These are phyloP conservation scores for Ascochyta lentis DNA, from an alignment of 2,329 filamentous ascomycete genomes.

Conservation along the genomic window DNA sequence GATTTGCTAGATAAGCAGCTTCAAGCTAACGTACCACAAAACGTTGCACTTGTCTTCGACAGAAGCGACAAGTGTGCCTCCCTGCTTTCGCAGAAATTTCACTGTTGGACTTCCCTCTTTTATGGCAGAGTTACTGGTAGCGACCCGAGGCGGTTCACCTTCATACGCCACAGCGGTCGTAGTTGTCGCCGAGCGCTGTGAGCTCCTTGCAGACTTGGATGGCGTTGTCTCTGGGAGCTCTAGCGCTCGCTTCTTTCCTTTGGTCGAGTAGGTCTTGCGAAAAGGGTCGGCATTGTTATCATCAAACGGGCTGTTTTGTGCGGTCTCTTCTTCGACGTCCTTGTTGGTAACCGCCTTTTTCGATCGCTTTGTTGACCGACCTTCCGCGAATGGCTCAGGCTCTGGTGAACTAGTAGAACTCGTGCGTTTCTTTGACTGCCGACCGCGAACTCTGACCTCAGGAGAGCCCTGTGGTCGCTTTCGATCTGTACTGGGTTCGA, in stretches of 20 bases:
- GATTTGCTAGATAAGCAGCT: not conserved
- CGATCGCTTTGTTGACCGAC: constrained; percentile 25
- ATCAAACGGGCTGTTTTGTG: constrained; percentile 18
- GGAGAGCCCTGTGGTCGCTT: constrained; percentile 5
- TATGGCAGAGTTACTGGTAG: constrained; percentile 44
- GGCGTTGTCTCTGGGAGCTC: constrained; percentile 16
- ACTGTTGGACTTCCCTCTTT: constrained; percentile 28
- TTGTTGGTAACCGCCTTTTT: constrained; percentile 15
- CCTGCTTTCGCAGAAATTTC: constrained; percentile 46
- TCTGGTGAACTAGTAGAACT: constrained; percentile 9
- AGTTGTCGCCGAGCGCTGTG: constrained; percentile 23
- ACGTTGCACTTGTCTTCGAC: constrained; percentile 43
- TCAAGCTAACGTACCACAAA: constrained; percentile 36
- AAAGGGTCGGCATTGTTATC: constrained; percentile 12
- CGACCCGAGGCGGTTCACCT: constrained; percentile 37
- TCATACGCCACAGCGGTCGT: constrained; percentile 26
- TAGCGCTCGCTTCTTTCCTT: constrained; percentile 20
- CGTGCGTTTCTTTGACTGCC: constrained; percentile 25
- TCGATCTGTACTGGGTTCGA: not conserved
- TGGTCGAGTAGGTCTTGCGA: constrained; percentile 10
- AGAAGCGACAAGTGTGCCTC: constrained; percentile 36
- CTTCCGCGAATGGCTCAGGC: not conserved
- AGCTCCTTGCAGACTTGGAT: constrained; percentile 27
- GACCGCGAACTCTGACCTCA: constrained; percentile 8
- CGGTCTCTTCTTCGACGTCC: constrained; percentile 6